These are phyloP conservation scores for Barnettozyma wickerhamii DNA, from an alignment of 805 yeast genomes.

Conservation along the genomic window DNA sequence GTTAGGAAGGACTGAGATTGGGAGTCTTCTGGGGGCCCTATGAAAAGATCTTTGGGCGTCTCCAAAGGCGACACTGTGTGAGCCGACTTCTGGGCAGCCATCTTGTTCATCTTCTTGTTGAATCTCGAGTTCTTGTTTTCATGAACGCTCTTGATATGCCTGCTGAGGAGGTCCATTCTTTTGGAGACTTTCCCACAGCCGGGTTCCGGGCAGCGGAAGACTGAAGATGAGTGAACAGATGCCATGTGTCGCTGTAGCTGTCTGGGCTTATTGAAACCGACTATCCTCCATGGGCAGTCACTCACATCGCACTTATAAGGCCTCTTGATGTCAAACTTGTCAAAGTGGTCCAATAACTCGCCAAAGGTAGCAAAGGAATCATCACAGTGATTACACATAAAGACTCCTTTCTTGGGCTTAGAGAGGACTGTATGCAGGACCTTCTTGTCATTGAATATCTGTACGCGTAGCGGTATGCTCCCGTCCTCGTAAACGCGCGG, in stretches of 20 bases:
- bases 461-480: slow-evolving; percentile 20
- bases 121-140: slow-evolving; percentile 37
- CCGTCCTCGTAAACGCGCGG: slow-evolving; percentile 23
- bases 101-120: slow-evolving; percentile 28
- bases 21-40: background rate
- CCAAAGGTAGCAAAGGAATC: slow-evolving; percentile 27
- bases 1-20: too few relatives aligned
- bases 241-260: slow-evolving; percentile 32
- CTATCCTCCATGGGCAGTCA: slow-evolving; percentile 38
- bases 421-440: slow-evolving; percentile 25
- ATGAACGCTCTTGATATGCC: slow-evolving; percentile 34
- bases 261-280: slow-evolving; percentile 34
- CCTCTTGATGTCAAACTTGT: slow-evolving; percentile 28
- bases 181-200: slow-evolving; percentile 69
- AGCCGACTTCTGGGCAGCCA: too few relatives aligned
- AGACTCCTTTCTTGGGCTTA: slow-evolving; percentile 34
- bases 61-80: slow-evolving; percentile 3
- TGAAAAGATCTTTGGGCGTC: background rate
- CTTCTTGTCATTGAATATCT: slow-evolving; percentile 30
- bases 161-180: slow-evolving; percentile 30
- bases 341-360: slow-evolving; percentile 34
- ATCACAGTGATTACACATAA: slow-evolving; percentile 35
- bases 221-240: slow-evolving; percentile 27
- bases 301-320: slow-evolving; percentile 30
- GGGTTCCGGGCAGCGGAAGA: slow-evolving; percentile 67